phyloP scores from a whole-genome alignment of 176 grass and related monocot species.

The Rhynchospora breviuscula region DNA sequence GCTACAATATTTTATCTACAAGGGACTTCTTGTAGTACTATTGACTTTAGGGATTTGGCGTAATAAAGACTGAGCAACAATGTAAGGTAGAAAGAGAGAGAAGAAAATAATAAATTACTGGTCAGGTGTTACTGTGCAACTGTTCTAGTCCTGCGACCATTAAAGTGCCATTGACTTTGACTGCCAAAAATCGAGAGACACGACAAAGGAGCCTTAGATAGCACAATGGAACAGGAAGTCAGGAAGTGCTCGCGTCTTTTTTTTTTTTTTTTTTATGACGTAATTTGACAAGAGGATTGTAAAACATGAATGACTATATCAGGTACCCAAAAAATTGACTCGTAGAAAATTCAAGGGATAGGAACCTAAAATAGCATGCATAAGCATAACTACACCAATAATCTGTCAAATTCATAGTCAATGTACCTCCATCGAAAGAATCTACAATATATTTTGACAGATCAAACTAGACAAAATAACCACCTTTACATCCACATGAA shows the following conservation, averaged over 20 bases:
- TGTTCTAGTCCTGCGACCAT: neutral
- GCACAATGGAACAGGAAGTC: neutral
- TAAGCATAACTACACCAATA: constrained; percentile 6
- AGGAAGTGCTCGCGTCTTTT: too few species aligned
- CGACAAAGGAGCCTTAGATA: neutral
- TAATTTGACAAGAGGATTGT: neutral
- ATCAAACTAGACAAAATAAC: neutral
- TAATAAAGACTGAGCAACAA: neutral
- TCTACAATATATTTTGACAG: neutral
- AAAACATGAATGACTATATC: neutral
- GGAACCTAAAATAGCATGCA: constrained; percentile 47
- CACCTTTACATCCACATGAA: neutral
- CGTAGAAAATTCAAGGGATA: constrained; percentile 38
- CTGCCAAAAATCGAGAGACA: neutral
- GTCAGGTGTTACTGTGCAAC: neutral
- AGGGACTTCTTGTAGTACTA: neutral
- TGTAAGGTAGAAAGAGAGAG: neutral
- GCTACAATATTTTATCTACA: too few species aligned
- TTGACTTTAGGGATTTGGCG: neutral
- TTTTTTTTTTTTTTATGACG: neutral
- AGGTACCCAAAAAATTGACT: neutral
- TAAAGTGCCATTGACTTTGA: neutral
- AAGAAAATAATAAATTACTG: neutral
- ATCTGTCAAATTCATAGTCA: neutral
- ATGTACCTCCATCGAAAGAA: neutral